These are phyloP conservation scores for Stagonosporopsis vannaccii DNA, from an alignment of 2,329 filamentous ascomycete species.

Conservation along the genomic window DNA sequence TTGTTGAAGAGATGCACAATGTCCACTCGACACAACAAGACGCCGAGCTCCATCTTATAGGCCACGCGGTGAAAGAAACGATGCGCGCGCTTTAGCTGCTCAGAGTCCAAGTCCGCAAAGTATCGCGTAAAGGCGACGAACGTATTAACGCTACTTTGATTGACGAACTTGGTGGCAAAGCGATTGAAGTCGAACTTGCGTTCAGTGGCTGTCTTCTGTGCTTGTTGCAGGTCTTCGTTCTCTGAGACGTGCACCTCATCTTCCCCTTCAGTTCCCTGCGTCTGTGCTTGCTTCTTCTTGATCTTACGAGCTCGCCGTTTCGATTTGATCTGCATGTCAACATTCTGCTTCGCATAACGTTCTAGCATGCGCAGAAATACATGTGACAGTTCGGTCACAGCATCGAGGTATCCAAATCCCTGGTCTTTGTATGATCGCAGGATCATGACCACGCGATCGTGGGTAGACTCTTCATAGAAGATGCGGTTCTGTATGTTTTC, in stretches of 20 bases:
- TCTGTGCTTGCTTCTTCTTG: conserved; percentile 65
- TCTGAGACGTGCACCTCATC: conserved; percentile 65
- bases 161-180: conserved; percentile 81
- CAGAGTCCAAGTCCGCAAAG: conserved; percentile 78
- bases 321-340: conserved; percentile 90
- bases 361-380: conserved; percentile 93
- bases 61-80: conserved; percentile 93
- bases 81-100: conserved; percentile 89
- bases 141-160: conserved; percentile 85
- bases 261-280: conserved; percentile 58
- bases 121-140: conserved; percentile 81
- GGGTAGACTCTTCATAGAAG: conserved; percentile 97
- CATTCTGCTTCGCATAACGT: conserved; percentile 91
- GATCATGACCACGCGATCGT: conserved; percentile 84
- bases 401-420: conserved; percentile 91
- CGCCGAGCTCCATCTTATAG: conserved; percentile 91
- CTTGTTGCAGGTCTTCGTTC: conserved; percentile 73
- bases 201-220: conserved; percentile 76
- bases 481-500: conserved; percentile 96
- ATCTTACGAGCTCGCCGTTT: conserved; percentile 76
- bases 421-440: conserved; percentile 90
- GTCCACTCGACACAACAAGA: conserved; percentile 89
- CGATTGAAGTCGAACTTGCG: conserved; percentile 92
- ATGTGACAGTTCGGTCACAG: conserved; percentile 87
- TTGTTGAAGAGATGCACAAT: conserved; percentile 87